phyloP scores from a whole-genome alignment of 2,329 filamentous ascomycete species.

The Aspergillus quadricinctus region DNA sequence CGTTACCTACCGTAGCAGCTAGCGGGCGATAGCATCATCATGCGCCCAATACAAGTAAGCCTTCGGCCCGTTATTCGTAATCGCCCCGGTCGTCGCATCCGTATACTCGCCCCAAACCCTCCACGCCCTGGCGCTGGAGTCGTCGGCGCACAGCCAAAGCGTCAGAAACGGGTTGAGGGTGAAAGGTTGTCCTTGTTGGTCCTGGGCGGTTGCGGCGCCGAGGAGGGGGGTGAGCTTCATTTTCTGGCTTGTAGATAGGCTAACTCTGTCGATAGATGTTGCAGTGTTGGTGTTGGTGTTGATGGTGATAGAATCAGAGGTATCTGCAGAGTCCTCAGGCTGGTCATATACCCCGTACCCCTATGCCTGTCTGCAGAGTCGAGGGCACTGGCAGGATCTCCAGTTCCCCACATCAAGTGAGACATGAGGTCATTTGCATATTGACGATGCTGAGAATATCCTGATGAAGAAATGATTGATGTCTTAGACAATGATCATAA shows the following conservation, averaged over 20 bases:
- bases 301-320: no score
- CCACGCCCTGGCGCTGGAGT: neutral
- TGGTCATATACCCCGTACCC: neutral
- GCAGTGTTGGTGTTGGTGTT: no score
- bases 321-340: neutral
- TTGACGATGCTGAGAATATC: neutral
- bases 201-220: neutral
- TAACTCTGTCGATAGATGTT: no score
- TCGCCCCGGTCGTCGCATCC: conserved; percentile 3
- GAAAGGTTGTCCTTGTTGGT: neutral
- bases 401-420: neutral
- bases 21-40: neutral
- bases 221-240: neutral
- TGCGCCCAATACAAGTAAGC: neutral
- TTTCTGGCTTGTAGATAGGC: neutral
- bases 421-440: neutral
- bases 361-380: neutral
- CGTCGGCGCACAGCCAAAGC: neutral
- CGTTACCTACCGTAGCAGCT: no score
- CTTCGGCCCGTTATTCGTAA: neutral
- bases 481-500: neutral
- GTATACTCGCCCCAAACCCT: conserved; percentile 2
- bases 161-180: conserved; percentile 8
- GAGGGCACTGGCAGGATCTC: neutral
- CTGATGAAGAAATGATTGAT: neutral